phyloP scores from a whole-genome alignment of 2,329 filamentous ascomycete genomes.

The Colletotrichum cordylinicola region DNA sequence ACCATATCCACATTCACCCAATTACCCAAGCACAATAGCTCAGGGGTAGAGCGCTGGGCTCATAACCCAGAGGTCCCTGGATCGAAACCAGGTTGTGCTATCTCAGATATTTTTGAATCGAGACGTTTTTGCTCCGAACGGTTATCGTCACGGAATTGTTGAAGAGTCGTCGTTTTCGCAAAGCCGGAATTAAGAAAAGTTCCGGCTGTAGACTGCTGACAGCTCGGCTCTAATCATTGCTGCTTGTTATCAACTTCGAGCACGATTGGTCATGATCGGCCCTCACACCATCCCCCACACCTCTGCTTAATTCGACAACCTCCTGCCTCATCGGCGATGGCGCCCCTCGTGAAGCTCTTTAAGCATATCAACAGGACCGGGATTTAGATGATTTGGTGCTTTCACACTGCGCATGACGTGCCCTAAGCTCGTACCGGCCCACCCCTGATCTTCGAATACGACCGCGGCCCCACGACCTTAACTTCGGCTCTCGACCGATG shows the following conservation, averaged over 20 bases:
- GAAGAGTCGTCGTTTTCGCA: background rate
- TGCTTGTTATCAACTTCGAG: background rate
- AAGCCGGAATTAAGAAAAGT: background rate
- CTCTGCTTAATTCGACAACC: background rate
- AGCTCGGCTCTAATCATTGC: background rate
- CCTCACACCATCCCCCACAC: background rate
- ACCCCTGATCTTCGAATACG: slow-evolving; percentile 6
- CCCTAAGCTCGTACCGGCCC: background rate
- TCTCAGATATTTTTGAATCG: fast-evolving
- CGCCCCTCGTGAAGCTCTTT: background rate
- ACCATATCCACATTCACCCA: background rate
- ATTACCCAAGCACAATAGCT: background rate
- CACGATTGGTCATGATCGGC: background rate
- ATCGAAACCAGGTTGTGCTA: slow-evolving; percentile 2
- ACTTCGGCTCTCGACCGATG: background rate
- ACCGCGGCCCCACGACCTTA: slow-evolving; percentile 5
- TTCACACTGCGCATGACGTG: background rate
- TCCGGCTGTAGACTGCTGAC: background rate
- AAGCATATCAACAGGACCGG: background rate
- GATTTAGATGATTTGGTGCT: background rate
- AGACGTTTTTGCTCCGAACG: background rate
- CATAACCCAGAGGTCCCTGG: slow-evolving; percentile 4
- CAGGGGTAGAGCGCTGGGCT: slow-evolving; percentile 6
- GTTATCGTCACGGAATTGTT: background rate
- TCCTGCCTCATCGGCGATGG: background rate